Evolutionary conservation across 2,329 filamentous ascomycete genomes (phyloP), one percentile per base, ranked within the genome.

Genomic region (Phaeosphaeria sp.): DNA sequence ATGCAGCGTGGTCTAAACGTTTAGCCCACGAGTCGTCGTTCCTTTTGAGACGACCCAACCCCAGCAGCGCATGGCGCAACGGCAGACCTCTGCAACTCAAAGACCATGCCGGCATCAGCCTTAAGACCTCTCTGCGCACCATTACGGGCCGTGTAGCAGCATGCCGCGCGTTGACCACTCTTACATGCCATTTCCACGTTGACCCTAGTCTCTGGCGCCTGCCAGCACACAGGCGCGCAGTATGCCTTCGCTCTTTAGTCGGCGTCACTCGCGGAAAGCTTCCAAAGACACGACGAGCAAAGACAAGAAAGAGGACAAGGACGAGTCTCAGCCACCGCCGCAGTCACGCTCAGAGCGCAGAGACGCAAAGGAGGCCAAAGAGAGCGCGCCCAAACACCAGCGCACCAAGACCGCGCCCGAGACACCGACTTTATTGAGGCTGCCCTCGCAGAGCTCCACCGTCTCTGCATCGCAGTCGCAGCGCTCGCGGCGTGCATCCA

Each of bases 391-490:
- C 51, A 69, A 61, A 60, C 71, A 68, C 60, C 65, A 70, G 51
- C 68, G 67, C 61, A 71, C 61, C 57, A 56, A 64, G 40, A 69
- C 71, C 11, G 63, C 66, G 20, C 65, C 70, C 7, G 61, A 67
- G 25, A 49, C 64, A 24, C 68, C 69, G 22, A 60, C 65, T 15
- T 65, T 76, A 21, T 47, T 74, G 66, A 74, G 74, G 62, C 65
- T 76, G 56, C 73, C 73, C 20, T 74, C 73, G 4, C 55, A 57
- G 33, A 67, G 53, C 55, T 68, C 69, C 11, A 55, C 59, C 22
- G 55, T 68, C 18, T 58, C 73, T n/a, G 55, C 64, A n/a, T 61
- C 67, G 13, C 50, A 61, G 11, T 61, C 67, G 13, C 50, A 61
- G 27, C 71, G 66, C 51, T 59, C 58, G 39, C 67, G 66, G 53